These are phyloP conservation scores for Hibiscus mutabilis DNA, from an alignment of 345 rosid genomes.

Conservation along the genomic window DNA sequence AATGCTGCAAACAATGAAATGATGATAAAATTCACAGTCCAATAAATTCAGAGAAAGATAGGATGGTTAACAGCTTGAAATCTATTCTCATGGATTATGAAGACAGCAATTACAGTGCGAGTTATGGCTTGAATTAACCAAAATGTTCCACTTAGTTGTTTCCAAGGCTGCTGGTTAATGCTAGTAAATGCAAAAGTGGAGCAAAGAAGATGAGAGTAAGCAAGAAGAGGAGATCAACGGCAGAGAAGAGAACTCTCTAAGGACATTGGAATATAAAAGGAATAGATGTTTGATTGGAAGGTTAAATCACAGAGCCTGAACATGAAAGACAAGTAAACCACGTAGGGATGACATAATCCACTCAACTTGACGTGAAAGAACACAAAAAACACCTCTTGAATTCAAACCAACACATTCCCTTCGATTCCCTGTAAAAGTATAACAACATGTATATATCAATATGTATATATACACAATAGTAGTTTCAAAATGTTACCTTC, in stretches of 20 bases:
- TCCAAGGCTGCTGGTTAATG: constrained; percentile 27
- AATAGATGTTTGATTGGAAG: constrained; percentile 27
- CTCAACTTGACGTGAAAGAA: neutral
- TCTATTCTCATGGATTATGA: constrained; percentile 64
- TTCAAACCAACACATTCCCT: constrained; percentile 1
- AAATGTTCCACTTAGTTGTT: constrained; percentile 37
- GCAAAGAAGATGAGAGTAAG: constrained; percentile 39
- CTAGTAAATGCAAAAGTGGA: constrained; percentile 47
- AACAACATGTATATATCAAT: too few relatives aligned
- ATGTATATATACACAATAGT: neutral
- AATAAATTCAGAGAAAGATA: constrained; percentile 51
- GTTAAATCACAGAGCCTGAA: constrained; percentile 36
- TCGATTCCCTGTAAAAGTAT: neutral
- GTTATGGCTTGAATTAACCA: constrained; percentile 78
- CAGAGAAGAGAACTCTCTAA: constrained; percentile 56
- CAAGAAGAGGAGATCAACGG: constrained; percentile 48
- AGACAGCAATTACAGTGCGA: constrained; percentile 48
- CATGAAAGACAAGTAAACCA: constrained; percentile 63
- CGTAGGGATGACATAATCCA: constrained; percentile 36
- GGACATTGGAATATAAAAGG: constrained; percentile 55
- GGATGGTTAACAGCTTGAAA: constrained; percentile 57
- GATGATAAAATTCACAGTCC: constrained; percentile 41
- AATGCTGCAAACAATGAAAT: constrained; percentile 41
- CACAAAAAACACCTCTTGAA: neutral
- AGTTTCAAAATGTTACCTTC: too few relatives aligned